A percentile compares a stretch with the other conserved stretches of the same genome.
Conservation (phyloP, 495 filamentous ascomycete species). For the Clohesyomyces aquaticus region DNA sequence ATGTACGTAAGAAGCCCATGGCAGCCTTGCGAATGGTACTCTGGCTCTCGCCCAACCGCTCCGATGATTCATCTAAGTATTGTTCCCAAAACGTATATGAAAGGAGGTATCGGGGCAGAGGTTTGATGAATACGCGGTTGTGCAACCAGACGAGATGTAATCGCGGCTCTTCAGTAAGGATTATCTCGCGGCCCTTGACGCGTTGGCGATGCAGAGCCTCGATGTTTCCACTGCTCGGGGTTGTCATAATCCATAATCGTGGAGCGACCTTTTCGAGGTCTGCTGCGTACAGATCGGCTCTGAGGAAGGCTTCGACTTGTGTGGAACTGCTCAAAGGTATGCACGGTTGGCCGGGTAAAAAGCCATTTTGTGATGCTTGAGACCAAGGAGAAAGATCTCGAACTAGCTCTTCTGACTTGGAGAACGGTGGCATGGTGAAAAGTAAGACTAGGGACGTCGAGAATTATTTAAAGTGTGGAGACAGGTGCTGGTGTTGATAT, state of each 20-base stretch:
- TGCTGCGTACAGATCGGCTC: too few species aligned
- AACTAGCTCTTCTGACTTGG: too few species aligned
- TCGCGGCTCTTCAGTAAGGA: not conserved
- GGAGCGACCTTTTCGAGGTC: not conserved
- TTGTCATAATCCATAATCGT: constrained; percentile 6
- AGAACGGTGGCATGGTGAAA: too few species aligned
- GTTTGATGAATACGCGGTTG: not conserved
- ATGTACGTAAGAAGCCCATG: constrained; percentile 23
- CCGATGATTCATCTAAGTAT: not conserved
- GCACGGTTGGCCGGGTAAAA: too few species aligned
- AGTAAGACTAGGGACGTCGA: too few species aligned
- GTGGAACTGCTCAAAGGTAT: too few species aligned
- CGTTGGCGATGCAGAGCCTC: not conserved
- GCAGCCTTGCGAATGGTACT: not conserved
- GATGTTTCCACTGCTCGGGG: not conserved
- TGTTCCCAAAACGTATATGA: not conserved
- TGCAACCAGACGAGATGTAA: not conserved
- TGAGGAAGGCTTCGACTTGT: too few species aligned
- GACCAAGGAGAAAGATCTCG: too few species aligned
- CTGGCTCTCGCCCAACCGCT: not conserved
- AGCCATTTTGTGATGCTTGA: too few species aligned
- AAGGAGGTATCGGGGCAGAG: not conserved
- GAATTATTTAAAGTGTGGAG: too few species aligned
- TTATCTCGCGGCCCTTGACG: not conserved
- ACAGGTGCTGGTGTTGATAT: too few species aligned